A percentile compares a stretch with the other conserved stretches of the same genome.
phyloP scores from a whole-genome alignment of 2,329 filamentous ascomycete species.

The Leptodontidium sp. region DNA sequence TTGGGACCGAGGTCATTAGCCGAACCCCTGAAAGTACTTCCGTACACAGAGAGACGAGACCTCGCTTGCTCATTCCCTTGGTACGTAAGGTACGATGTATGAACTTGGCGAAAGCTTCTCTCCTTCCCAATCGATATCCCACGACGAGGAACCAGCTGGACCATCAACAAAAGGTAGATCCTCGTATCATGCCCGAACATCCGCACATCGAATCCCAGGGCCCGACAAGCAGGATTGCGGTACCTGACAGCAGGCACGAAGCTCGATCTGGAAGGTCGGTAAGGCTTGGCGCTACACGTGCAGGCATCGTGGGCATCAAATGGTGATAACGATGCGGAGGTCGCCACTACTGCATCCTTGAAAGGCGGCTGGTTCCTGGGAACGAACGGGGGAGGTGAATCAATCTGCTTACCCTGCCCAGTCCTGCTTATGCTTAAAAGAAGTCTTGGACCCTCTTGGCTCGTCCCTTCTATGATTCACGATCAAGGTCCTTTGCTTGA shows the following conservation, averaged over 20 bases:
- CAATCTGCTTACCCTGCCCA: too few species aligned
- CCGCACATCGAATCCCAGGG: background rate
- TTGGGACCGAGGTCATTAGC: background rate
- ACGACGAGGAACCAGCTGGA: background rate
- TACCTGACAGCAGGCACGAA: slow-evolving; percentile 12
- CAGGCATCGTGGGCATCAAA: slow-evolving; percentile 20
- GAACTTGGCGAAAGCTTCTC: slow-evolving; percentile 17
- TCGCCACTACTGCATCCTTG: slow-evolving; percentile 21
- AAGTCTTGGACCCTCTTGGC: slow-evolving; percentile 16
- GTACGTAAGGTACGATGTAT: too few species aligned
- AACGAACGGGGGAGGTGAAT: too few species aligned
- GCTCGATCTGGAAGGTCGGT: slow-evolving; percentile 23
- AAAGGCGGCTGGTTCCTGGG: slow-evolving; percentile 19
- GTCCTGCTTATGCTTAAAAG: slow-evolving; percentile 20
- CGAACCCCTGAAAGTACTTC: background rate
- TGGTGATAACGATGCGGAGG: slow-evolving; percentile 26
- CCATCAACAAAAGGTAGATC: background rate
- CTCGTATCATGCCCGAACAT: background rate
- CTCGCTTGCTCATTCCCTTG: background rate
- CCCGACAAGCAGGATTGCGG: background rate
- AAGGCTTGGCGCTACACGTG: slow-evolving; percentile 16
- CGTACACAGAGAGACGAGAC: too few species aligned
- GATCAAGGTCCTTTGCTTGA: slow-evolving; percentile 22
- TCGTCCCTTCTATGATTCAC: background rate
- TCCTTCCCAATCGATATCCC: slow-evolving; percentile 24